Base-by-base conservation (phyloP, 306 rosid species). In the Citrullus mucosospermus region DNA sequence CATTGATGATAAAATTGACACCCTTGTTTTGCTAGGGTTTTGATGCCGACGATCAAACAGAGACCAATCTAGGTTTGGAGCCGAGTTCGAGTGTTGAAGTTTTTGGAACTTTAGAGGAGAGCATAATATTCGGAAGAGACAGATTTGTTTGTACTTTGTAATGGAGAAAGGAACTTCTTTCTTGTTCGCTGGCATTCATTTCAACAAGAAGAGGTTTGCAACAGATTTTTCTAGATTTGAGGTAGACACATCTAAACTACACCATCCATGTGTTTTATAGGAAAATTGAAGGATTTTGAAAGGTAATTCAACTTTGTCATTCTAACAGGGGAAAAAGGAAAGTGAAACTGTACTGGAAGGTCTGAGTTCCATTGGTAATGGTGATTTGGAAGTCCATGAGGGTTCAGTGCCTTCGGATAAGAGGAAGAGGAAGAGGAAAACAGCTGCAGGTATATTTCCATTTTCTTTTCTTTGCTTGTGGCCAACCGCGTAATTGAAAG, bases 381-480 rank as follows among this genome's bases (percentile, higher is more conserved):
- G 74, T 58, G 80, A 78, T 56, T 59, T 56, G 38, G 92, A 86
- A 84, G 59, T 78, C 8, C 79, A 60, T 14, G 82, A 72, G 25
- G 76, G 48, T 9, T 12, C 76, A 65, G 8, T 16, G n/a, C 13
- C n/a, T 54, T 70, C 48, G 56, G 86, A 83, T 91, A 92, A 91
- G 86, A 92, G 84, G 92, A 92, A 92, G 88, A 88, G 93, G 82
- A 95, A 95, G 88, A 87, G 97, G 78, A 92, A 90, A 83, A 43
- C 86, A 39, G 74, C 62, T 68, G 83, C 86, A 2, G 96, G 98
- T 95, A 86, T 57, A 62, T 66, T 48, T 22, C 50, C 25, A 25
- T 7, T 36, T 77, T 36, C 16, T 56, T 16, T 9, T 48, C n/a
- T 30, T 50, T 0, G 57, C 38, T 58, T 65, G 60, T 69, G 3